phyloP scores from a whole-genome alignment of 2,329 filamentous ascomycete species.

The Polychaeton citri region DNA sequence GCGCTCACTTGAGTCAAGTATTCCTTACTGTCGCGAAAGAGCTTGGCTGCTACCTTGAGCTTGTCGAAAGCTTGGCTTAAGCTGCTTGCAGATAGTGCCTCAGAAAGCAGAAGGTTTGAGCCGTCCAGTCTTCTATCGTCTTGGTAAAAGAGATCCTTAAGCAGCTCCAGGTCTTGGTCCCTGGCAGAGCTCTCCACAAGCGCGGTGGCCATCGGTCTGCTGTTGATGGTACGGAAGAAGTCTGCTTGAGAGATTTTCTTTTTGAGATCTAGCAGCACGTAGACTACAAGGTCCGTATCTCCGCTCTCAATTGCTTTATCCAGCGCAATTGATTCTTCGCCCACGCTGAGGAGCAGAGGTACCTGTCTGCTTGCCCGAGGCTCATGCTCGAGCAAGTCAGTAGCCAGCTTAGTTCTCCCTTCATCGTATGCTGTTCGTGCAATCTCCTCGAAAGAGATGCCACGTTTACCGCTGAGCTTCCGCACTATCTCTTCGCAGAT shows the following conservation, averaged over 20 bases:
- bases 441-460: conserved; percentile 92
- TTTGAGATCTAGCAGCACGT: conserved; percentile 75
- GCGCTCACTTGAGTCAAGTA: conserved; percentile 58
- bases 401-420: conserved; percentile 76
- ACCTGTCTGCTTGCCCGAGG: conserved; percentile 93
- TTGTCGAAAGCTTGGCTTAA: conserved; percentile 66
- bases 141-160: conserved; percentile 96
- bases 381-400: conserved; percentile 82
- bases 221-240: conserved; percentile 87
- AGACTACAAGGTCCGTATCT: conserved; percentile 85
- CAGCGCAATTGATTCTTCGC: conserved; percentile 85
- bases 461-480: conserved; percentile 72
- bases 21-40: conserved; percentile 76
- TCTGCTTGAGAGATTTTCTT: conserved; percentile 79
- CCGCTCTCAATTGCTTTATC: conserved; percentile 95
- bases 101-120: conserved; percentile 71
- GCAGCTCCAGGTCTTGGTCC: conserved; percentile 63
- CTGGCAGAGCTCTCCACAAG: conserved; percentile 76
- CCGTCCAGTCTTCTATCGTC: conserved; percentile 85
- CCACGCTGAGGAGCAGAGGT: conserved; percentile 82
- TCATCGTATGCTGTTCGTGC: conserved; percentile 89
- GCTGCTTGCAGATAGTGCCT: conserved; percentile 64
- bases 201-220: conserved; percentile 70
- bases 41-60: conserved; percentile 69
- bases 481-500: conserved; percentile 80